Evolutionary conservation across 495 filamentous ascomycete species (phyloP), one percentile per base, ranked within the genome.

Genomic region (Letharia lupina): DNA sequence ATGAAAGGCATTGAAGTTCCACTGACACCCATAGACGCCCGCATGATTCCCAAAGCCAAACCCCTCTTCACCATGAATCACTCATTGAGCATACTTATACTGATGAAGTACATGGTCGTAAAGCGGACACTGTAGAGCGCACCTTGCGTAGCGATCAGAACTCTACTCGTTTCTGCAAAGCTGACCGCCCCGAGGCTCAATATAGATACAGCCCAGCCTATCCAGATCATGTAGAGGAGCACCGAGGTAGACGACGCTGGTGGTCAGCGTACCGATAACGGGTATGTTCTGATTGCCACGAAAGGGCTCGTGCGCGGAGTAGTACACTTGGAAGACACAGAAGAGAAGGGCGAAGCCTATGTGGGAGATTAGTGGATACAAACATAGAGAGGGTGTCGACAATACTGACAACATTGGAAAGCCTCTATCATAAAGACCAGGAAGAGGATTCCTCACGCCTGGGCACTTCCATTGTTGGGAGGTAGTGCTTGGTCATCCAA

Each of bases 1-100:
- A 8, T 8, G 37, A 39, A 60, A 11, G 77, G 78, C 4, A 79
- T 60, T 10, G 76, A 70, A 7, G 75, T 72, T 23, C 78, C 79
- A 31, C 73, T 73, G 40, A 75, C 56, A 9, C 80, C 76, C 1
- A 75, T 76, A 1, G 78, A 80, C 23, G 75, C 76, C 75, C 78
- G 83, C 68, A 83, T 77, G 18, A 83, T 75, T n/a, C 83, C 84
- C 65, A 79, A 85, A 10, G 84, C 84, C 31, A 86, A 69, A 7
- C 62, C 80, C 61, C 80, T 79, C 41, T 77, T 70, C 35, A 68
- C 62, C 33, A 81, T 73, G 70, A 86, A 86, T 83, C 83, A 86
- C 68, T 86, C 81, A 65, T 85, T 81, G 13, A 86, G 64, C 69
- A 79, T 81, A 44, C 80, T 72, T 65, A 84, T 74, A 56, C 77